A percentile compares a stretch with the other conserved stretches of the same genome.
Conservation (phyloP, 768 basidiomycete genomes). For the Suillus clintonianus region DNA sequence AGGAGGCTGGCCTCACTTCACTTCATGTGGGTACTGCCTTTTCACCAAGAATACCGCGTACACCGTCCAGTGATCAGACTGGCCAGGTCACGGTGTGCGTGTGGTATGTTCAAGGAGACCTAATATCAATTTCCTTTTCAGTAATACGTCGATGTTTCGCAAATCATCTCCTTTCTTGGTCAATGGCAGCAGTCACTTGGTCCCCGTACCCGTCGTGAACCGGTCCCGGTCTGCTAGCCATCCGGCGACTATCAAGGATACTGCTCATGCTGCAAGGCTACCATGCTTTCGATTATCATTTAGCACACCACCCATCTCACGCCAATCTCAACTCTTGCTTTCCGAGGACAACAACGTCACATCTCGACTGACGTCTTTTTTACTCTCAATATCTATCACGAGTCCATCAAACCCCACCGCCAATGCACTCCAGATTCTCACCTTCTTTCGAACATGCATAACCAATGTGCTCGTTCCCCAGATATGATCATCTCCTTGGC, state of each 20-base stretch:
- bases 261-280: background rate
- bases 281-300: conserved; percentile 1
- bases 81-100: too few species aligned
- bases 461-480: background rate
- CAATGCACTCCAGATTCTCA: background rate
- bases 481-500: background rate
- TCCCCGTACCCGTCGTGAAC: too few species aligned
- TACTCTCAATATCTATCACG: background rate
- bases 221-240: background rate
- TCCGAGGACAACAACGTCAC: conserved; percentile 1
- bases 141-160: background rate
- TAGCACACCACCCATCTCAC: too few species aligned
- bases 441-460: background rate
- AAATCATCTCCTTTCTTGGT: background rate
- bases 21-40: background rate
- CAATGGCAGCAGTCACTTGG: background rate
- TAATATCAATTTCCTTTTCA: background rate
- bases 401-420: background rate
- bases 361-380: background rate
- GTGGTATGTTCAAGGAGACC: background rate
- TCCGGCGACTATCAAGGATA: too few species aligned
- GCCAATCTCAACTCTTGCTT: background rate
- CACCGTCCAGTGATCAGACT: too few species aligned
- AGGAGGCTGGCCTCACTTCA: background rate
- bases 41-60: background rate